Evolutionary conservation across 345 rosid species (phyloP).

Genomic region (Populus alba): DNA sequence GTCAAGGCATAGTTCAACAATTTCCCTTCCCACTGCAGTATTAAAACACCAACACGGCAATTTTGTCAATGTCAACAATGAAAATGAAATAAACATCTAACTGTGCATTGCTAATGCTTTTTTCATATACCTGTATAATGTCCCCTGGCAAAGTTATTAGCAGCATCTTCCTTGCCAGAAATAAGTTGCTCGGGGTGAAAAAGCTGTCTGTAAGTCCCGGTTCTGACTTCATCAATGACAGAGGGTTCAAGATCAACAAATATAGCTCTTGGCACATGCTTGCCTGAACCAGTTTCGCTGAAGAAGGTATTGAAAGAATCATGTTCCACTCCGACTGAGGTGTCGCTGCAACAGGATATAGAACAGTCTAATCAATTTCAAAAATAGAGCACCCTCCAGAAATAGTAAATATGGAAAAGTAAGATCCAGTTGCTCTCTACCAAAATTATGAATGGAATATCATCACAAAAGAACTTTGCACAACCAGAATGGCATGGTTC

Average conservation of each 20-base stretch:
- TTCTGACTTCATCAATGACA: constrained; percentile 79
- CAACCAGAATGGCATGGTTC: background rate
- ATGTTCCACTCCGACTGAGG: constrained; percentile 46
- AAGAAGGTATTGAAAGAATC: constrained; percentile 93
- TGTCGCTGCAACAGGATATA: constrained; percentile 51
- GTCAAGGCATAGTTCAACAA: constrained; percentile 79
- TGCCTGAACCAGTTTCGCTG: constrained; percentile 87
- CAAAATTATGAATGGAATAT: background rate
- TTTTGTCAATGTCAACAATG: background rate
- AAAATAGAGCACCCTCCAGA: background rate
- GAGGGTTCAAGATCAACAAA: constrained; percentile 84
- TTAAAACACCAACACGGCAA: background rate
- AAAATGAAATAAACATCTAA: constrained; percentile 4
- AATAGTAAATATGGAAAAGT: background rate
- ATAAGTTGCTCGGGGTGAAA: constrained; percentile 94
- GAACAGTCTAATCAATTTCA: background rate
- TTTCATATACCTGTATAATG: constrained; percentile 61
- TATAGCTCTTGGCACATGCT: constrained; percentile 85
- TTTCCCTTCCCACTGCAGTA: constrained; percentile 77
- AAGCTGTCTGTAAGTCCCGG: constrained; percentile 73
- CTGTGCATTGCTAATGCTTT: background rate
- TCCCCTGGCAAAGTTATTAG: constrained; percentile 91
- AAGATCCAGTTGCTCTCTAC: background rate
- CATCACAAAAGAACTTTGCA: background rate
- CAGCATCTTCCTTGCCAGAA: constrained; percentile 90